Base-by-base conservation (phyloP, 2,329 filamentous ascomycete genomes). In the Epichloe gansuensis region DNA sequence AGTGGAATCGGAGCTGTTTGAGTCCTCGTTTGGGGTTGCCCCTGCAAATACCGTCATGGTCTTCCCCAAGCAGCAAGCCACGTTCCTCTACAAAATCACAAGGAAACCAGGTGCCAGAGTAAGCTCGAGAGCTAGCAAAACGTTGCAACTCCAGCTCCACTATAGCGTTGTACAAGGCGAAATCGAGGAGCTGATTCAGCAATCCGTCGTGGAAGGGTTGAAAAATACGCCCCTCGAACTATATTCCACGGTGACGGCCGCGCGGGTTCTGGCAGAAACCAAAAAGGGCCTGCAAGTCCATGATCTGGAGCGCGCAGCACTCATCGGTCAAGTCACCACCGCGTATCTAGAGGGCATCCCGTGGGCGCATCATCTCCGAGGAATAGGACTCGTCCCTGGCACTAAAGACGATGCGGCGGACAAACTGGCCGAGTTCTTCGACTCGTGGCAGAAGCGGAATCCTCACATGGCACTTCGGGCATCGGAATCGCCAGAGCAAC, bases 91-190 rank as follows among this genome's bases (percentile, higher is more conserved):
- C 70, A 88, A 84, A 62, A 85, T 96, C 51, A 80, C 67, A 0
- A 77, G 80, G 41, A 84, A 79, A 53, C 58, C 68, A 12, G 61
- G 56, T 1, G 62, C 66, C 13, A 69, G 67, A 54, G 66, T 63
- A 1, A 63, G 62, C 21, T 59, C 61, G 3, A 58, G 57, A 13
- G 50, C 57, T 0, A 60, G 59, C 40, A 73, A 70, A 61, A 75
- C 69, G 2, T 72, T 90, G 64, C 78, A 84, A 15, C 74, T 97
- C 27, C 80, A 80, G 47, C 74, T 96, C 4, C 72, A 82, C 53
- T 96, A 95, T 64, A 82, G 80, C 34, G 82, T 88, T 46, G 65
- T 95, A 1, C 81, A 88, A 52, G 84, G 89, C 39, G 82, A 94
- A 59, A 80, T 93, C 15, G 74, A 78, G 47, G 64, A 68, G 7